Conservation (phyloP, 345 rosid species). For the Carallia pectinifolia region DNA sequence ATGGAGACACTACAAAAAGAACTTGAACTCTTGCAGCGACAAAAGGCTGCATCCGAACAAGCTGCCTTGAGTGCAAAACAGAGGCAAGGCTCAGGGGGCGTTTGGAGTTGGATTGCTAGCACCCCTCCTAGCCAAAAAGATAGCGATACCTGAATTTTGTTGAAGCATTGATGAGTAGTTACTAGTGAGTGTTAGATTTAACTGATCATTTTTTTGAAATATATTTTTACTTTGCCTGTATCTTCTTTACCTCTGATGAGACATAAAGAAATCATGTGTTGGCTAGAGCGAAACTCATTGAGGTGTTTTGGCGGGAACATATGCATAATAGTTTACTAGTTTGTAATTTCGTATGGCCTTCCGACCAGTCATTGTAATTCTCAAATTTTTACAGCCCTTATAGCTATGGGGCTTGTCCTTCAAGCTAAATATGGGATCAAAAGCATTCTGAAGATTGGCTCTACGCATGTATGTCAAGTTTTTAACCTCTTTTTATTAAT, state of each 20-base stretch:
- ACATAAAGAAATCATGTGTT: constrained; percentile 27
- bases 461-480: no score
- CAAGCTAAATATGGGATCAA: no score
- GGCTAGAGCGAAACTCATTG: neutral
- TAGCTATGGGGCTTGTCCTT: no score
- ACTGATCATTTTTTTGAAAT: neutral
- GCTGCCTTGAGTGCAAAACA: constrained; percentile 69
- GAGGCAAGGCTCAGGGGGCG: constrained; percentile 80
- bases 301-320: constrained; percentile 19
- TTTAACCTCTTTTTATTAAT: no score
- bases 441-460: no score
- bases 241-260: constrained; percentile 12
- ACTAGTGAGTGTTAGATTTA: neutral
- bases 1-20: constrained; percentile 85
- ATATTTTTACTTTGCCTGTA: neutral
- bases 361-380: no score
- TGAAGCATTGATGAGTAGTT: neutral
- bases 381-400: no score
- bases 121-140: constrained; percentile 39
- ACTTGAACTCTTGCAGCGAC: constrained; percentile 87
- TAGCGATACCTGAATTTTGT: constrained; percentile 32
- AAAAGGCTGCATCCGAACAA: constrained; percentile 94
- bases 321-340: constrained; percentile 3
- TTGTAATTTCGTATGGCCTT: no score
- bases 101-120: constrained; percentile 99